Evolutionary conservation across 345 rosid species (phyloP), one percentile per base, ranked within the genome.

Genomic region (Salix brachista): DNA sequence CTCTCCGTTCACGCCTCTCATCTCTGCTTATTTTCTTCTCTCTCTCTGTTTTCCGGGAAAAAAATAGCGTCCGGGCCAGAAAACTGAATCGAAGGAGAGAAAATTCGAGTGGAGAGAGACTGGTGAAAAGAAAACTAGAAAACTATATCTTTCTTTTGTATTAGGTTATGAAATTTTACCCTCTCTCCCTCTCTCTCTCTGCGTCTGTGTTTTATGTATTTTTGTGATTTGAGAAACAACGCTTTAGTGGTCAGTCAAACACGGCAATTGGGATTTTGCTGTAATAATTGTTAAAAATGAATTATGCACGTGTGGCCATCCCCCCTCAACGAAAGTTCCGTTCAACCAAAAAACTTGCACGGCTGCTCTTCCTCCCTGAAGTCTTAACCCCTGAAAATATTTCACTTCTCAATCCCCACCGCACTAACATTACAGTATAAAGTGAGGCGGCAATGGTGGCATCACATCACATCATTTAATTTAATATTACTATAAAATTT

Each of bases 1-100:
- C 39, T 84, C 87, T 70, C 83, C 77, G 73, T 75, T 77, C 16
- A 65, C 83, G 80, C 78, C 66, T 84, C 94, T 89, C 93, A 87
- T 91, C 82, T 77, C 75, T 56, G 18, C 60, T 37, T 54, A 36
- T 56, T 30, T 79, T 58, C 72, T 78, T 42, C 28, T 6, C 16
- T 17, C 41, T 23, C 21, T 16, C 36, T 17, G 65, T 44, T 71
- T 71, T 81, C 80, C 41, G 28, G 80, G 79, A 76, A 82, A 77
- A 78, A 67, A 62, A 64, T 72, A 75, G 83, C 80, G 70, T 70
- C 70, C 74, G n/a, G 74, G 23, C 72, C 46, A 44, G 75, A 78
- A 71, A 76, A 70, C 42, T 17, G 41, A 39, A 67, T n/a, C 76
- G 61, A 32, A 58, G 32, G 10, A n/a, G 60, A 67, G 18, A 69